phyloP scores from a whole-genome alignment of 306 rosid species.

The Malus domestica region ASM211411v1 NC_041801.1:2844501-2845000 shows the following conservation, averaged over 20 bases:
- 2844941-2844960: background rate
- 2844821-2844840: background rate
- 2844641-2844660: slow-evolving; percentile 72
- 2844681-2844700: slow-evolving; percentile 69
- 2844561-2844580: background rate
- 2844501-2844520: background rate
- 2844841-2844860: background rate
- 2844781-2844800: background rate
- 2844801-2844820: background rate
- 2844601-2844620: slow-evolving; percentile 84
- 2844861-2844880: background rate
- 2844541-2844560: background rate
- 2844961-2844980: background rate
- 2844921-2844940: background rate
- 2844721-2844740: slow-evolving; percentile 87
- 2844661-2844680: slow-evolving; percentile 89
- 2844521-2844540: slow-evolving; percentile 5
- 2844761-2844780: background rate
- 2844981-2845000: background rate
- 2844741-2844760: slow-evolving; percentile 73
- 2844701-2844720: slow-evolving; percentile 77
- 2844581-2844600: slow-evolving; percentile 31
- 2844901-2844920: background rate
- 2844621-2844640: slow-evolving; percentile 82
- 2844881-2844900: background rate